Evolutionary conservation across 768 basidiomycete genomes (phyloP), one percentile per base, ranked within the genome.

Genomic region (Tricholoma bakamatsutake): DNA sequence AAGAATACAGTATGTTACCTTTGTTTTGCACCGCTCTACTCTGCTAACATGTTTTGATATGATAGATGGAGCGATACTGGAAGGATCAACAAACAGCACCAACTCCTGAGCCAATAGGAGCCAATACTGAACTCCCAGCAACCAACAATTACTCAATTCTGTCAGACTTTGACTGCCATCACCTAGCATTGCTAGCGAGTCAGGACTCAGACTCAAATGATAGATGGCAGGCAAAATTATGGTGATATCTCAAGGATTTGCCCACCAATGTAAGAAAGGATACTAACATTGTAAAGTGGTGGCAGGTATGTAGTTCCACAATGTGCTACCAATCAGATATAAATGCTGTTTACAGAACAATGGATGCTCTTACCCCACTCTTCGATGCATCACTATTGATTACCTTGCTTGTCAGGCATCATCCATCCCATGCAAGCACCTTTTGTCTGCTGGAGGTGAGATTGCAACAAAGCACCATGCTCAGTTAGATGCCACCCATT

Each of bases 231-330:
- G 28, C 57, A 1, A 50, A 57, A 15, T 45, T 63, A 6, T n/a
- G 45, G 13, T 52, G 27, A 10, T 63, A 63, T 33, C 54, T 63
- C 0, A 50, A 55, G 31, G 56, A 51, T 11, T 33, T 56, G 18
- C 60, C 59, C n/a, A 35, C 50, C 1, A 57, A 61, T 49, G 50
- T 63, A 4, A 53, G 24, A 12, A 56, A 57, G 53, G 60, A 61
- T 39, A 57, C 58, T 1, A 55, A 61, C 52, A 51, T 59, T 17
- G 27, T 59, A 15, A 28, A 54, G 40, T 61, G 56, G 58, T 64
- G 61, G 62, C 53, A 57, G 59, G 62, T 37, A 37, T 15, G 37
- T 37, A 15, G 13, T 37, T 37, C 37, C 35, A 37, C 13, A 4
- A 10, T 4, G 12, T 37, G 4, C 35, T 12, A 37, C 35, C 1